Evolutionary conservation across 805 yeast species (phyloP), one percentile per base, ranked within the genome.

Genomic region (Saccharomycopsis fermentans): DNA sequence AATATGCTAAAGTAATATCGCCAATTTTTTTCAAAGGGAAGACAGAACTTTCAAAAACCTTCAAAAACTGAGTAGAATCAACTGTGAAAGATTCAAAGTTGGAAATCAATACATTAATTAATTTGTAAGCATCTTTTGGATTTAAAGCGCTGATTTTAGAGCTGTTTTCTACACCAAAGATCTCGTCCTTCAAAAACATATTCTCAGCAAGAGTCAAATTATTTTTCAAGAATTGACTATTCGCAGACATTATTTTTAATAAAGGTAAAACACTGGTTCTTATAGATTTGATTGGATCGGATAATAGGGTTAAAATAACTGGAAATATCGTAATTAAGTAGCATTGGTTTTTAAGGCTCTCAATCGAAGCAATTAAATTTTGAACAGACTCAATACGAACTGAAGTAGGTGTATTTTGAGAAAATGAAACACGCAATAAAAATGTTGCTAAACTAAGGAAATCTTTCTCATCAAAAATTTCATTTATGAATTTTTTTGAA

Each of bases 81-180:
- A 83, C 69, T 21, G 74, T 70, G 57, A 79, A 74, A 58, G 79
- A 82, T 8, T 72, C 69, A 39, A 67, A 64, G 58, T 69, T 63
- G 29, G 74, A 71, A 59, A 73, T 61, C 50, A 83, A 66, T 6
- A 70, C 70, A 16, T 68, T 65, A 16, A 81, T 59, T 63, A 87
- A 70, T 1, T 64, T 58, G 21, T 69, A 70, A n/a, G 82, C 81
- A 67, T 90, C 96, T 52, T 79, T 79, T 39, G 90, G 86, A 24
- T 84, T 72, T 27, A 88, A 75, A 57, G 84, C 73, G 27, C 85
- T 80, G 55, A 86, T 69, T 17, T 75, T 71, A 12, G 72, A 65
- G 2, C 80, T 74, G 12, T 74, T 65, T 8, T 73, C 68, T 2
- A 66, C 66, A 12, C 86, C 90, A 67, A 86, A 91, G 16, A 90